Percentiles rank a stretch among this genome's conserved stretches.
Evolutionary conservation across 108 stramenopile genomes (phyloP).

Genomic region (Skeletonema marinoi): DNA sequence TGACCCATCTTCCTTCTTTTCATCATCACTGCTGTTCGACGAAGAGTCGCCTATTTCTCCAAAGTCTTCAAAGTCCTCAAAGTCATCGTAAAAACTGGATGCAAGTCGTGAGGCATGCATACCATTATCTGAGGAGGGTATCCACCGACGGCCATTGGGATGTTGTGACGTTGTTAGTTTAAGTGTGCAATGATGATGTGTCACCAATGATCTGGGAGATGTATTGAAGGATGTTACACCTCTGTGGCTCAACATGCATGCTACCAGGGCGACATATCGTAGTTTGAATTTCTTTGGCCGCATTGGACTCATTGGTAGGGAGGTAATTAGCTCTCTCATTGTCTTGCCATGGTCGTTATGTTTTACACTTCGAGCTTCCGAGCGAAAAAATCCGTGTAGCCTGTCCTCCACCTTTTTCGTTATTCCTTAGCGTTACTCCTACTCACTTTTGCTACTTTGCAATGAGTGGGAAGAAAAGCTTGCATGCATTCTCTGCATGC

Average conservation of each 20-base stretch:
- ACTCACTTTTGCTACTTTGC: no score
- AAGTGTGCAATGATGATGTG: not conserved
- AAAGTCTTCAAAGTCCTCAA: constrained; percentile 61
- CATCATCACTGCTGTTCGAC: not conserved
- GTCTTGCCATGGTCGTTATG: no score
- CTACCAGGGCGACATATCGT: not conserved
- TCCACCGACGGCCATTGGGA: not conserved
- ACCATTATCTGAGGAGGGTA: not conserved
- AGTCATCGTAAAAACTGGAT: constrained; percentile 58
- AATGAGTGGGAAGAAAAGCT: no score
- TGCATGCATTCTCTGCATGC: no score
- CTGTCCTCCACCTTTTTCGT: no score
- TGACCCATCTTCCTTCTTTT: not conserved
- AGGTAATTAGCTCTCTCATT: not conserved
- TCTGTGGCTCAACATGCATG: not conserved
- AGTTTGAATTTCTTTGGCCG: not conserved
- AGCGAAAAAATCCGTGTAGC: no score
- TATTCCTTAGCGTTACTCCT: no score
- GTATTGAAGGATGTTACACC: not conserved
- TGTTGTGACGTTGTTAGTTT: not conserved
- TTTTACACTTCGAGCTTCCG: no score
- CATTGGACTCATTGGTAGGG: not conserved
- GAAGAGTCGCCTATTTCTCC: constrained; percentile 17
- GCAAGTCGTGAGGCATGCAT: not conserved
- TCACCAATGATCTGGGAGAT: not conserved